phyloP scores from a whole-genome alignment of 108 stramenopile species.

The Cyclotella kingstonii region DNA sequence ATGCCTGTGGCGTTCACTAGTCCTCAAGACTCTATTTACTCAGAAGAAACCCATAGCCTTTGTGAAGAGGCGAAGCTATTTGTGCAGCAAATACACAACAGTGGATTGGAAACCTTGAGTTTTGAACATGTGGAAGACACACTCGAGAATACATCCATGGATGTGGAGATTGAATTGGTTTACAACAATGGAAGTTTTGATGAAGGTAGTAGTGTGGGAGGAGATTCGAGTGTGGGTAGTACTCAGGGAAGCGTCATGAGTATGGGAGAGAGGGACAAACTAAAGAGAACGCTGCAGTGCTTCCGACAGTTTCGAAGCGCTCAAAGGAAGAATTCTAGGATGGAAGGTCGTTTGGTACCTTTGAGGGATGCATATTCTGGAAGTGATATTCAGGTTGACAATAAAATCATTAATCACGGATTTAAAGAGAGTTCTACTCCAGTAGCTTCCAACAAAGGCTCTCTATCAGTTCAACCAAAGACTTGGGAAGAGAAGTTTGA shows the following conservation, averaged over 20 bases:
- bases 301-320: constrained; percentile 33
- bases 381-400: background rate
- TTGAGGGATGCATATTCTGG: background rate
- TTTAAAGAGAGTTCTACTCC: background rate
- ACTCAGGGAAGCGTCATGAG: constrained; percentile 2
- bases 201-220: constrained; percentile 6
- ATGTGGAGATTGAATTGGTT: constrained; percentile 41
- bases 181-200: constrained; percentile 21
- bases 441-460: constrained; percentile 2
- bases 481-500: constrained; percentile 10
- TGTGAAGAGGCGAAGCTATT: constrained; percentile 22
- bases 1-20: background rate
- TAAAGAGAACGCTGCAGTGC: constrained; percentile 22
- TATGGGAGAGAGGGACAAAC: constrained; percentile 25
- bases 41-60: constrained; percentile 19
- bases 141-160: constrained; percentile 19
- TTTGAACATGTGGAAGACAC: constrained; percentile 38
- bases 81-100: constrained; percentile 40
- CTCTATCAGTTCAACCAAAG: background rate
- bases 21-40: background rate
- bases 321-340: constrained; percentile 10
- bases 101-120: constrained; percentile 27
- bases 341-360: background rate
- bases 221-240: too few relatives aligned
- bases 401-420: background rate